phyloP scores from a whole-genome alignment of 1,284 basidiomycete genomes.

The Phenoliferia sp. region DNA sequence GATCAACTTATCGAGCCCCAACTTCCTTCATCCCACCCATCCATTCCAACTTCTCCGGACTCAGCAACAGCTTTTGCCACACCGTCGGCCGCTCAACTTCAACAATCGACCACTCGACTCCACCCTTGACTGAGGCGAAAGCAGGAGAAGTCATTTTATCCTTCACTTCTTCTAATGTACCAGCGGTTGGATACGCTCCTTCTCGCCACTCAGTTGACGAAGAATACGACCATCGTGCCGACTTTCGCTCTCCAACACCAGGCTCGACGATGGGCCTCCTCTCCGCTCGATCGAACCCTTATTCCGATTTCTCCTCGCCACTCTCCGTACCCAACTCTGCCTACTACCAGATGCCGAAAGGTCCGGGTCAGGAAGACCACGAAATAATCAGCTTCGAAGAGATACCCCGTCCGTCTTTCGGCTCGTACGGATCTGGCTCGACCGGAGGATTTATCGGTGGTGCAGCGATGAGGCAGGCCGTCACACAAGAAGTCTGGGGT shows the following conservation, averaged over 20 bases:
- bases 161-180: neutral
- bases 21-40: slow-evolving; percentile 3
- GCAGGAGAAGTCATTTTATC: neutral
- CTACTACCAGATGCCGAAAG: neutral
- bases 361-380: neutral
- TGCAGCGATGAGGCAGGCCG: slow-evolving; percentile 8
- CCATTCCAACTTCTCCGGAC: slow-evolving; percentile 19
- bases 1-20: neutral
- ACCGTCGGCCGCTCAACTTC: slow-evolving; percentile 7
- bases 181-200: neutral
- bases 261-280: slow-evolving; percentile 17
- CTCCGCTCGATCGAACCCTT: neutral
- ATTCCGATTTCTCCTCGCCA: neutral
- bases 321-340: neutral
- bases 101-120: neutral
- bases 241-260: slow-evolving; percentile 26
- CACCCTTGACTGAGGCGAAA: neutral
- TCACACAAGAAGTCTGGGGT: slow-evolving; percentile 17
- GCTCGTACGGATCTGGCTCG: slow-evolving; percentile 11
- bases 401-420: slow-evolving; percentile 3
- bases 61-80: slow-evolving; percentile 19
- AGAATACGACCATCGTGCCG: slow-evolving; percentile 5
- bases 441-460: slow-evolving; percentile 16
- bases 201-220: slow-evolving; percentile 7
- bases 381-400: slow-evolving; percentile 9